Evolutionary conservation across 176 grass and related monocot species (phyloP).

Genomic region (Thinopyrum elongatum): DNA sequence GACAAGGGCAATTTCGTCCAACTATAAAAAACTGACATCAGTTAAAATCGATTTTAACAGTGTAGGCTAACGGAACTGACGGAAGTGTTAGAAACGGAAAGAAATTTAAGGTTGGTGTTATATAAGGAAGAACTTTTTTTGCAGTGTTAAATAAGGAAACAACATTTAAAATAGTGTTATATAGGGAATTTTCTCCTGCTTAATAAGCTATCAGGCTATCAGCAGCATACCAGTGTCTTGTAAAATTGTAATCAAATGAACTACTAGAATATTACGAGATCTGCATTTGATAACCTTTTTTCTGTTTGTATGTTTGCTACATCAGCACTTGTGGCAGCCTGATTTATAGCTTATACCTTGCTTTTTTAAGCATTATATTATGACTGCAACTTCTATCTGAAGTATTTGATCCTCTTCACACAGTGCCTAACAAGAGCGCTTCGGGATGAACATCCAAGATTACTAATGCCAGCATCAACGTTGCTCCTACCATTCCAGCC

Average conservation of each 20-base stretch:
- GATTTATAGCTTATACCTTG: neutral
- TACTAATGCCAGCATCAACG: conserved; percentile 89
- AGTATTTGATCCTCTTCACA: conserved; percentile 21
- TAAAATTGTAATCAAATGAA: neutral
- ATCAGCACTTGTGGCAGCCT: neutral
- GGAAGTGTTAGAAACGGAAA: too few species aligned
- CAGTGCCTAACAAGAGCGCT: conserved; percentile 90
- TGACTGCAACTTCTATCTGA: neutral
- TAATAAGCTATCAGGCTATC: neutral
- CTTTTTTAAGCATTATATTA: neutral
- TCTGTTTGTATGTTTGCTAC: neutral
- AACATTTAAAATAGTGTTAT: too few species aligned
- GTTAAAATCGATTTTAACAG: too few species aligned
- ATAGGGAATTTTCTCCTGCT: too few species aligned
- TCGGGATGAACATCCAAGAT: conserved; percentile 78
- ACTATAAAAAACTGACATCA: too few species aligned
- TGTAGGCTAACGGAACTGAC: too few species aligned
- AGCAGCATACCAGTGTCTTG: neutral
- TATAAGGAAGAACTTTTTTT: too few species aligned
- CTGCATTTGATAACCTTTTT: neutral
- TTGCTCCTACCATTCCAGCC: conserved; percentile 88
- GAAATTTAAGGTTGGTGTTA: too few species aligned
- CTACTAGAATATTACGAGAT: neutral
- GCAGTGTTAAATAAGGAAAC: too few species aligned
- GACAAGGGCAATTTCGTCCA: too few species aligned